Conservation (phyloP, 73 alveolate species). For the Symbiodinium pilosum region DNA sequence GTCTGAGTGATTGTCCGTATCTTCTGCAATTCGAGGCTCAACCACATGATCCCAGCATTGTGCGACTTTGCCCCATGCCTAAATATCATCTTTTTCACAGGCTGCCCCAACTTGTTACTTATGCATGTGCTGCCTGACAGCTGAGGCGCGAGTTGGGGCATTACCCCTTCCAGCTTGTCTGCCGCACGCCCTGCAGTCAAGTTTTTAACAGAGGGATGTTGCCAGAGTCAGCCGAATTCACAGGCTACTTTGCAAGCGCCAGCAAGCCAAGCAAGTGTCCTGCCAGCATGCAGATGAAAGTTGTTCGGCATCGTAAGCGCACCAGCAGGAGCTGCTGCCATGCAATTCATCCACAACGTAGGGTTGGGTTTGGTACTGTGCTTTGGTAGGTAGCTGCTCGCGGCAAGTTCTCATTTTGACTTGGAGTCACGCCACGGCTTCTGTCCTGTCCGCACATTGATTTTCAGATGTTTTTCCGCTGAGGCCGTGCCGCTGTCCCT, state of each 20-base stretch:
- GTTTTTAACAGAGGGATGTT: neutral
- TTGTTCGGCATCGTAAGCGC: no score
- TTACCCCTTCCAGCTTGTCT: slow-evolving; percentile 58
- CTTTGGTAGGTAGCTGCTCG: no score
- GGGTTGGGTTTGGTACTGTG: no score
- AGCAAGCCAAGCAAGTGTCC: neutral
- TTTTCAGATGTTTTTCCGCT: neutral
- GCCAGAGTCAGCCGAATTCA: neutral
- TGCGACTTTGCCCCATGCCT: slow-evolving; percentile 56
- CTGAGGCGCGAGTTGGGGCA: slow-evolving; percentile 87
- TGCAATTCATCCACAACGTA: no score
- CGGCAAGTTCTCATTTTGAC: no score
- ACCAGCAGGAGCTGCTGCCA: no score
- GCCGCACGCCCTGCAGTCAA: neutral
- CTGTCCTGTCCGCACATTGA: no score
- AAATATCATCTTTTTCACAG: no score
- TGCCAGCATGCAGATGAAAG: neutral
- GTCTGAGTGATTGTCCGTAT: neutral
- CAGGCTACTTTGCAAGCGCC: neutral
- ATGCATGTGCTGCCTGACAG: neutral
- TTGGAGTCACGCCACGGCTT: no score
- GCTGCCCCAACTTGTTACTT: no score
- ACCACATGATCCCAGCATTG: slow-evolving; percentile 55
- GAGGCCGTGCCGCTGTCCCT: neutral
- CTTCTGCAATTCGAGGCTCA: slow-evolving; percentile 27